Evolutionary conservation across 768 basidiomycete species (phyloP).

Genomic region (Vararia minispora): DNA sequence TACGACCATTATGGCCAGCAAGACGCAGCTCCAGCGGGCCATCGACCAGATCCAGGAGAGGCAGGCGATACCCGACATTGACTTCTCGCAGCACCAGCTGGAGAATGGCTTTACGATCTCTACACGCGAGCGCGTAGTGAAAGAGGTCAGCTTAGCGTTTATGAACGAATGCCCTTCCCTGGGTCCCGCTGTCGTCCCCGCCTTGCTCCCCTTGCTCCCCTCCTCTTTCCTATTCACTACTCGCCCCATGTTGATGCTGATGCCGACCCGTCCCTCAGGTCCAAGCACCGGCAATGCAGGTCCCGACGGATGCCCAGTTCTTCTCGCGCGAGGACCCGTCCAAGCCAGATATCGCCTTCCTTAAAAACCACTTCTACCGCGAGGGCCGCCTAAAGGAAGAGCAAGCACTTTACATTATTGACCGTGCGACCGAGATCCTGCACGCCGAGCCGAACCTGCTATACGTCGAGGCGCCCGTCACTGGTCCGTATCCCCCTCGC

Average conservation of each 20-base stretch:
- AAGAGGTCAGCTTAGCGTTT: conserved; percentile 87
- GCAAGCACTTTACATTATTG: conserved; percentile 89
- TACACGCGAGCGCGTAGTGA: conserved; percentile 92
- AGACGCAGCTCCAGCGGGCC: conserved; percentile 50
- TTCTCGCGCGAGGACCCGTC: conserved; percentile 73
- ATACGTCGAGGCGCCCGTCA: conserved; percentile 94
- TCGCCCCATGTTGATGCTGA: neutral
- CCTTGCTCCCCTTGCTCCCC: neutral
- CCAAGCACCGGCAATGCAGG: conserved; percentile 92
- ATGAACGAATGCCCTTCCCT: too few relatives aligned
- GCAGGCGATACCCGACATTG: conserved; percentile 48
- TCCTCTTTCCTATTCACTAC: neutral
- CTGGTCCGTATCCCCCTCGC: conserved; percentile 42
- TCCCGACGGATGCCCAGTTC: conserved; percentile 91
- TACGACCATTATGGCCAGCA: conserved; percentile 9
- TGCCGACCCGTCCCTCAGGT: conserved; percentile 45
- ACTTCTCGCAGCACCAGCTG: conserved; percentile 86
- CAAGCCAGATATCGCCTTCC: conserved; percentile 90
- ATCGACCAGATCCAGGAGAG: conserved; percentile 51
- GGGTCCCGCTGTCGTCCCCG: too few relatives aligned
- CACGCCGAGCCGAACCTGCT: conserved; percentile 82
- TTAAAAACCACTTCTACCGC: conserved; percentile 98
- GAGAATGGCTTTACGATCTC: conserved; percentile 88
- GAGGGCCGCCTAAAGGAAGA: conserved; percentile 91
- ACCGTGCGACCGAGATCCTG: conserved; percentile 77